These are phyloP conservation scores for Aspergillus arachidicola DNA, from an alignment of 2,329 filamentous ascomycete species.

Conservation along the genomic window DNA sequence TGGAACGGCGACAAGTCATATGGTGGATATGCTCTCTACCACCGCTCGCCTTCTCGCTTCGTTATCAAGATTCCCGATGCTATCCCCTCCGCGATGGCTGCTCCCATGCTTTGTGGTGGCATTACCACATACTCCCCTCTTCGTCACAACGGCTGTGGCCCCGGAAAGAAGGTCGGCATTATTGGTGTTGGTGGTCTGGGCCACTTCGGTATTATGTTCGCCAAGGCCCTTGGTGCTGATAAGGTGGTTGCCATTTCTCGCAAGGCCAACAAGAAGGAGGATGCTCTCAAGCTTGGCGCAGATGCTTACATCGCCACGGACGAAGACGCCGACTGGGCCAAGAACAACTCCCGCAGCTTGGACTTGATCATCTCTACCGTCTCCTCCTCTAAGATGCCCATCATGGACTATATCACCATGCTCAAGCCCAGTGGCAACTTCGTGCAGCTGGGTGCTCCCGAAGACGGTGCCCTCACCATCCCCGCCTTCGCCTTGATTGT, in stretches of 20 bases:
- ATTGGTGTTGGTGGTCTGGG: slow-evolving; percentile 19
- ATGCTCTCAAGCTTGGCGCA: slow-evolving; percentile 58
- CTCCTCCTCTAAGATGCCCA: slow-evolving; percentile 58
- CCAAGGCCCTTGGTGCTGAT: slow-evolving; percentile 37
- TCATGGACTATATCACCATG: slow-evolving; percentile 62
- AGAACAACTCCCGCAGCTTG: slow-evolving; percentile 49
- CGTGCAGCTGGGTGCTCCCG: slow-evolving; percentile 68
- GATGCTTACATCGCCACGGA: slow-evolving; percentile 59
- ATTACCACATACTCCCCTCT: slow-evolving; percentile 22
- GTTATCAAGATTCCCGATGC: slow-evolving; percentile 49
- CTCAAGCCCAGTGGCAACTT: slow-evolving; percentile 60
- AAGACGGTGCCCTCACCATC: slow-evolving; percentile 57
- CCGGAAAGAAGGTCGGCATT: slow-evolving; percentile 20
- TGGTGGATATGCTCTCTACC: slow-evolving; percentile 65
- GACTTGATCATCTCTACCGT: slow-evolving; percentile 62
- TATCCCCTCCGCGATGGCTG: slow-evolving; percentile 18
- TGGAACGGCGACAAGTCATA: slow-evolving; percentile 63
- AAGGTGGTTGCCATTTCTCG: slow-evolving; percentile 60
- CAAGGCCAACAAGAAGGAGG: slow-evolving; percentile 52
- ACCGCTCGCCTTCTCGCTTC: slow-evolving; percentile 60
- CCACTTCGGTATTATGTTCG: slow-evolving; percentile 22
- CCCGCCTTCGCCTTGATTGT: slow-evolving; percentile 59
- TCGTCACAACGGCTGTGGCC: slow-evolving; percentile 18
- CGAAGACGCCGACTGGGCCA: slow-evolving; percentile 57
- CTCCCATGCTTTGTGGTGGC: slow-evolving; percentile 23